Evolutionary conservation across 1,284 basidiomycete genomes (phyloP).

Genomic region (Agroathelia rolfsii): DNA sequence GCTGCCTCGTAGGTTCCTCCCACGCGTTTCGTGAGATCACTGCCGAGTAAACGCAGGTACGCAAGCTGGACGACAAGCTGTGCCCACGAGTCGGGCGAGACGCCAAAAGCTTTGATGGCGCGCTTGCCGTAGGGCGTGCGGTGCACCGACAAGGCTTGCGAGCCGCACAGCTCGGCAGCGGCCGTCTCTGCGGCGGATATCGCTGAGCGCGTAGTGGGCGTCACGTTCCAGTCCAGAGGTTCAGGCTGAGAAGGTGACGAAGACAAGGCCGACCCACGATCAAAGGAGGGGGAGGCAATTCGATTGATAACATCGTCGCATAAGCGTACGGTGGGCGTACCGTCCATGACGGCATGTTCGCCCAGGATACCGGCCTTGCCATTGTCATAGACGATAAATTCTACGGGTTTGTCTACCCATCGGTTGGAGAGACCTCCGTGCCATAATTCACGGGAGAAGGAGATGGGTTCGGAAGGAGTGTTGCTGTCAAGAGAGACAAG

Average conservation of each 20-base stretch:
- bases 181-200: slow-evolving; percentile 49
- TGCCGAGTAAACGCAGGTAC: slow-evolving; percentile 55
- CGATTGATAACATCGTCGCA: slow-evolving; percentile 35
- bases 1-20: slow-evolving; percentile 85
- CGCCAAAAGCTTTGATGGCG: slow-evolving; percentile 78
- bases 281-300: slow-evolving; percentile 31
- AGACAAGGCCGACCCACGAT: slow-evolving; percentile 33
- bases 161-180: slow-evolving; percentile 51
- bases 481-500: slow-evolving; percentile 69
- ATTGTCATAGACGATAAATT: slow-evolving; percentile 78
- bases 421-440: slow-evolving; percentile 60
- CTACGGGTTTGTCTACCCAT: slow-evolving; percentile 79
- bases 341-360: slow-evolving; percentile 90
- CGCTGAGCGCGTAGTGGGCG: slow-evolving; percentile 31
- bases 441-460: slow-evolving; percentile 62
- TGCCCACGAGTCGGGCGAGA: slow-evolving; percentile 87
- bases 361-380: slow-evolving; percentile 77
- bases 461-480: slow-evolving; percentile 39
- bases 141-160: slow-evolving; percentile 59
- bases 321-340: slow-evolving; percentile 52
- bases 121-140: slow-evolving; percentile 78
- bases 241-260: slow-evolving; percentile 15
- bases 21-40: slow-evolving; percentile 28
- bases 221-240: slow-evolving; percentile 60
- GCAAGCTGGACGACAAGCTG: slow-evolving; percentile 87